Base-by-base conservation (phyloP, 768 basidiomycete genomes). In the Lyophyllum atratum region DNA sequence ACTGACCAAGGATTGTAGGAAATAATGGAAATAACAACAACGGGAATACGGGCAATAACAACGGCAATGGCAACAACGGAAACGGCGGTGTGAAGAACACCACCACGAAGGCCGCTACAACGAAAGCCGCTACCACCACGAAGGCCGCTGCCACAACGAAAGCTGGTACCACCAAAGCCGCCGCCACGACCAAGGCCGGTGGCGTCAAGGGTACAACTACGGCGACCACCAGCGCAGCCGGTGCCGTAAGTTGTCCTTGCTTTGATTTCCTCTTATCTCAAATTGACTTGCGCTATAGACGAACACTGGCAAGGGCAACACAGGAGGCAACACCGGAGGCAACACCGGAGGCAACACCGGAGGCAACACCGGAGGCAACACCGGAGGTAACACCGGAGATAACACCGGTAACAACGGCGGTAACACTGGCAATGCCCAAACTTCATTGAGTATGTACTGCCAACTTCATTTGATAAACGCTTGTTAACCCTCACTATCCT, bases 361-460 rank as follows among this genome's bases (percentile, higher is more conserved):
- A 24, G 53, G 34, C 37, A 58, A 55, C 51, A 56, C 25, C 25
- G 51, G 51, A 25, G 51, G 51, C 11, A 55, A 50, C 17, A 52
- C 49, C 37, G 61, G 54, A 12, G 44, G 40, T 19, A 51, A 49
- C 47, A 59, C 31, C n/a, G n/a, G n/a, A n/a, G n/a, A 51, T 28
- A 51, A 56, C 33, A 19, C n/a, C 42, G 61, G 56, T 4, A 60
- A 61, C 33, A 60, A 52, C 33, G 56, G 34, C 42, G 56, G 52
- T 4, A 61, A 62, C 49, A 37, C 34, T 15, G 34, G 34, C 14
- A 15, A 62, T 45, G 48, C 73, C 19, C 80, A 81, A 63, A 70
- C 66, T 7, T 77, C 76, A 17, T 52, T 76, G 49, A 76, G 74
- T 74, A 59, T 14, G 70, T 64, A 29, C 21, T 14, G 17, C 24